A percentile compares a stretch with the other conserved stretches of the same genome.
Evolutionary conservation across 495 filamentous ascomycete genomes (phyloP).

Genomic region (Penicillium subrubescens): DNA sequence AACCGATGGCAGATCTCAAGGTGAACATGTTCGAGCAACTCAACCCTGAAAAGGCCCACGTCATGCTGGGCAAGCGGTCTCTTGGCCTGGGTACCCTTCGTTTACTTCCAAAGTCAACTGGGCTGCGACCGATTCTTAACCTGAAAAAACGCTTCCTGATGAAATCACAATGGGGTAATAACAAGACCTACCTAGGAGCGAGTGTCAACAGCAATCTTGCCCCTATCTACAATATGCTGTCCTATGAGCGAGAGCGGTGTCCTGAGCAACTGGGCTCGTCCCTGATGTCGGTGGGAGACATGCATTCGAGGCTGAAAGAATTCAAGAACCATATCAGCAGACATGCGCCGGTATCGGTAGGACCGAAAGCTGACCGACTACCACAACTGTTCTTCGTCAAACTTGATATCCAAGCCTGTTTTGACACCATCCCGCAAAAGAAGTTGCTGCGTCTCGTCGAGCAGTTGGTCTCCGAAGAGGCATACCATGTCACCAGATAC

Average conservation of each 20-base stretch:
- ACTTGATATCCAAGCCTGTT: slow-evolving; percentile 87
- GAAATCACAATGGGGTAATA: slow-evolving; percentile 43
- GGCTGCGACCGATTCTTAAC: slow-evolving; percentile 85
- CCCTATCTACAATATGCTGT: slow-evolving; percentile 76
- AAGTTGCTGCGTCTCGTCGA: slow-evolving; percentile 68
- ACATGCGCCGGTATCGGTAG: slow-evolving; percentile 1
- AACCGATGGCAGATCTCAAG: slow-evolving; percentile 70
- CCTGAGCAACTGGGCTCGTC: slow-evolving; percentile 68
- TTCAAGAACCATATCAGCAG: slow-evolving; percentile 56
- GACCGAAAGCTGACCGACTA: not conserved
- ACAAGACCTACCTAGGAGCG: slow-evolving; percentile 54
- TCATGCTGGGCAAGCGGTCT: slow-evolving; percentile 59
- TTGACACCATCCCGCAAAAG: slow-evolving; percentile 90
- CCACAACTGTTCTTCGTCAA: slow-evolving; percentile 79
- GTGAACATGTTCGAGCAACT: slow-evolving; percentile 78
- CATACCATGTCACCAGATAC: slow-evolving; percentile 75
- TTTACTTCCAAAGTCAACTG: slow-evolving; percentile 71
- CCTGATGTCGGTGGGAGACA: slow-evolving; percentile 78
- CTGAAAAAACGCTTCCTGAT: slow-evolving; percentile 63
- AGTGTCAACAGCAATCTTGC: slow-evolving; percentile 83
- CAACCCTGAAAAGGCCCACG: slow-evolving; percentile 55
- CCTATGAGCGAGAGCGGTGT: slow-evolving; percentile 71
- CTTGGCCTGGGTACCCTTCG: slow-evolving; percentile 81
- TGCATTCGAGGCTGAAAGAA: slow-evolving; percentile 70
- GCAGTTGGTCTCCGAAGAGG: slow-evolving; percentile 60